A percentile compares a stretch with the other conserved stretches of the same genome.
Evolutionary conservation across 164 flowering plant genomes (phyloP).

Genomic region (Annona squamosa): DNA sequence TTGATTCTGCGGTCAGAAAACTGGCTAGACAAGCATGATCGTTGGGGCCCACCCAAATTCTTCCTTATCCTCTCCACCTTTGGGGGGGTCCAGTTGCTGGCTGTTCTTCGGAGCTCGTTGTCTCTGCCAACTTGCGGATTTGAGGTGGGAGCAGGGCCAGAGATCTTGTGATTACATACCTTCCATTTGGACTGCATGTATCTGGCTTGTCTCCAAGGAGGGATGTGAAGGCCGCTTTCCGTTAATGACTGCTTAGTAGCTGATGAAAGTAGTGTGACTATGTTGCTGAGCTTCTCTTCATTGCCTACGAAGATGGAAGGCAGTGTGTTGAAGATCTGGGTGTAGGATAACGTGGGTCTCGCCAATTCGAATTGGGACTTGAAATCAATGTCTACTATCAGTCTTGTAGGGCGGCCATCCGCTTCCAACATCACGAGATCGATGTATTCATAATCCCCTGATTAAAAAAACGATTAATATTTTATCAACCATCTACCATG

Average conservation of each 20-base stretch:
- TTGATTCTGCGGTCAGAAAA: neutral
- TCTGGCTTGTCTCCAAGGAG: conserved; percentile 53
- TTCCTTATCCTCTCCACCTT: conserved; percentile 25
- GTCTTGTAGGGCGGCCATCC: conserved; percentile 20
- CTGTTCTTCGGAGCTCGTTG: conserved; percentile 8
- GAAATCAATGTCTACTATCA: conserved; percentile 58
- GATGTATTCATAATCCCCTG: conserved; percentile 60
- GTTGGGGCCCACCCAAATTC: conserved; percentile 21
- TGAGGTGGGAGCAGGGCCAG: conserved; percentile 1
- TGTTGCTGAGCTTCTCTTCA: conserved; percentile 33
- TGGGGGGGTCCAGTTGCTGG: conserved; percentile 29
- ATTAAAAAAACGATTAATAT: neutral
- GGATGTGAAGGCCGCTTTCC: conserved; percentile 50
- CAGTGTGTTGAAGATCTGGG: conserved; percentile 29
- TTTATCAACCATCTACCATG: too few relatives aligned
- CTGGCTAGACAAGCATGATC: conserved; percentile 9
- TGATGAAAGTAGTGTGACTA: conserved; percentile 35
- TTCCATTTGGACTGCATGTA: conserved; percentile 62
- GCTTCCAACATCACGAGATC: conserved; percentile 25
- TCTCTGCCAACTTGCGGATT: neutral
- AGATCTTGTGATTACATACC: conserved; percentile 13
- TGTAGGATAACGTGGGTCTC: conserved; percentile 46
- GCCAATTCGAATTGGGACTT: conserved; percentile 64
- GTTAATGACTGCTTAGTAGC: conserved; percentile 45
- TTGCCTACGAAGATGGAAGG: conserved; percentile 47